These are phyloP conservation scores for Colletotrichum liriopes DNA, from an alignment of 2,329 filamentous ascomycete genomes.

Conservation along the genomic window DNA sequence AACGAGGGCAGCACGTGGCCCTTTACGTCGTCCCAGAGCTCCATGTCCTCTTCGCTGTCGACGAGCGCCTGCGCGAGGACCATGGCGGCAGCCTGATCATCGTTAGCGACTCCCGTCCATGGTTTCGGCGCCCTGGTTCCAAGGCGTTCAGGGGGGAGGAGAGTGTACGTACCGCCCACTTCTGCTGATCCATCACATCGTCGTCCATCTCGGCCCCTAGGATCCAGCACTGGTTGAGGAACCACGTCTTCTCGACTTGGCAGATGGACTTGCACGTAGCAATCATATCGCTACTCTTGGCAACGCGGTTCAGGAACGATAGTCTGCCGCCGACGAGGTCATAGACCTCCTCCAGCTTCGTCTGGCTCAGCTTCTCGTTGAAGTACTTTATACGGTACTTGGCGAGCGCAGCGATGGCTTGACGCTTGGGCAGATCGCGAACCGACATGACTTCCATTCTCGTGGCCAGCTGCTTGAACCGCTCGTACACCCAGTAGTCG, in stretches of 20 bases:
- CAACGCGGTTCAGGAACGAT: slow-evolving; percentile 90
- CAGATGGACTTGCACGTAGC: slow-evolving; percentile 82
- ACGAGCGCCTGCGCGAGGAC: slow-evolving; percentile 92
- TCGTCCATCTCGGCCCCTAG: slow-evolving; percentile 87
- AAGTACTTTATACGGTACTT: slow-evolving; percentile 88
- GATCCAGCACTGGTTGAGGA: slow-evolving; percentile 83
- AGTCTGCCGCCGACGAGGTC: slow-evolving; percentile 89
- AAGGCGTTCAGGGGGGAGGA: not conserved
- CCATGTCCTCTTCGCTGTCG: slow-evolving; percentile 78
- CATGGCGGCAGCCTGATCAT: slow-evolving; percentile 85
- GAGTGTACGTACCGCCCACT: slow-evolving; percentile 81
- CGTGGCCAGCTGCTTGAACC: slow-evolving; percentile 91
- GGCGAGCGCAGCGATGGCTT: slow-evolving; percentile 82
- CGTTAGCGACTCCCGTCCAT: not conserved
- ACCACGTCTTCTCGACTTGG: slow-evolving; percentile 81
- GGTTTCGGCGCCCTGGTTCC: not conserved
- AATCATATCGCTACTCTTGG: slow-evolving; percentile 88
- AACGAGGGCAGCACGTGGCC: slow-evolving; percentile 42
- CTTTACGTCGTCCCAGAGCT: slow-evolving; percentile 36
- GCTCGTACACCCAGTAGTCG: slow-evolving; percentile 98
- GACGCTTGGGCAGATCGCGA: slow-evolving; percentile 83
- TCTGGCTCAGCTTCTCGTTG: slow-evolving; percentile 68
- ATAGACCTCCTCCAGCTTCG: slow-evolving; percentile 83
- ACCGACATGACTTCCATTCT: slow-evolving; percentile 95
- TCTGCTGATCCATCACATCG: slow-evolving; percentile 98